Evolutionary conservation across 1,284 basidiomycete genomes (phyloP), one percentile per base, ranked within the genome.

Genomic region (Trametes hirsuta): DNA sequence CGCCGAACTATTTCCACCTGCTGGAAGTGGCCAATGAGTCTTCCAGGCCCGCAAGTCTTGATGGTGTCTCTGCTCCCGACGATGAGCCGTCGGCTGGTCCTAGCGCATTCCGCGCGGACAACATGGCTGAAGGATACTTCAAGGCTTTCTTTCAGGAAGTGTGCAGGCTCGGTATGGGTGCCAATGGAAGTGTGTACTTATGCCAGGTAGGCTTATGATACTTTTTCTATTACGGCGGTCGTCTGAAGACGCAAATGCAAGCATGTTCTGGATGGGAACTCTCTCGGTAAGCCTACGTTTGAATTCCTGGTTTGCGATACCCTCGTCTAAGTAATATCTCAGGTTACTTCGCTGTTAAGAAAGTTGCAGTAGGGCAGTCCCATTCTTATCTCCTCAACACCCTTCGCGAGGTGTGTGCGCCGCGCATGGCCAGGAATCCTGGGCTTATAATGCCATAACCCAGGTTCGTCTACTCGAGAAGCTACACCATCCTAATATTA

Each of bases 341-440:
- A 87, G 90, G 89, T 34, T 85, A 87, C 67, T 95, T 95, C 71
- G 95, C 95, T 0, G 92, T 98, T 53, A 98, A 98, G 78, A 97
- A 97, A 74, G 94, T 98, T 37, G 94, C 95, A 0, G 91, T 98
- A 0, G 95, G 95, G 36, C 86, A 93, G 67, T 95, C 92, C 0
- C 90, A 93, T 66, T 79, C 86, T 0, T 96, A 97, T 76, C 80
- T 96, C 3, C 76, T 94, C 44, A 86, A 87, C 51, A 94, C 93
- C 55, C 77, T 97, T 35, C 84, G 86, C 52, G 94, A 96, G 78
- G 90, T 87, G 50, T 51, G 79, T 65, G 30, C 42, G 8, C 11
- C n/a, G 35, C 18, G 6, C n/a, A 11, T 14, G 11, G 3, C 21
- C 15, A 45, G n/a, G 22, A 6, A 8, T 25, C 9, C 36, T 18